Evolutionary conservation across 208 protist species (phyloP).

Genomic region (Jaenimonas drosophilae): DNA sequence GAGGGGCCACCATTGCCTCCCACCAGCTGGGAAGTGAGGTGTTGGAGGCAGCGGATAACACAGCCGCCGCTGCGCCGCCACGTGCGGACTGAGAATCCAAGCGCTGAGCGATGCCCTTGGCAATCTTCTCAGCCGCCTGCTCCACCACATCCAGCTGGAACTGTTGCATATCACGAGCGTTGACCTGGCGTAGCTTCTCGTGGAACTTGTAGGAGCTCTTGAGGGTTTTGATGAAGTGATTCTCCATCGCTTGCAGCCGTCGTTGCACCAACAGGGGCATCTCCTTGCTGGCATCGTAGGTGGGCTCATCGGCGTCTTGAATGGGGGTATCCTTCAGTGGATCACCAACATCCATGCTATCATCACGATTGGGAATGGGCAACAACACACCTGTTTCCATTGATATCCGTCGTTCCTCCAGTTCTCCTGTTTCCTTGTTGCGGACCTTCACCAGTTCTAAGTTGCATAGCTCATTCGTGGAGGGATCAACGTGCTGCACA

Average conservation of each 20-base stretch:
- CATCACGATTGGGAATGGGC: conserved; percentile 52
- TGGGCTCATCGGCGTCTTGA: conserved; percentile 69
- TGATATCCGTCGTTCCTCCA: conserved; percentile 71
- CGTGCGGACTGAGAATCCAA: neutral
- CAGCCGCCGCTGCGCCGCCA: neutral
- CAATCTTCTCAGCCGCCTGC: conserved; percentile 37
- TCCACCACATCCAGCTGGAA: conserved; percentile 59
- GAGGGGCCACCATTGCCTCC: conserved; percentile 25
- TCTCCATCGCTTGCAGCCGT: conserved; percentile 70
- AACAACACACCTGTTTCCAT: conserved; percentile 66
- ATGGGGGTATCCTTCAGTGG: conserved; percentile 79
- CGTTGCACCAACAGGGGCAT: conserved; percentile 58
- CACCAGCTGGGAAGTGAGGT: conserved; percentile 21
- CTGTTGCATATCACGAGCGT: conserved; percentile 47
- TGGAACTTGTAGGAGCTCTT: conserved; percentile 53
- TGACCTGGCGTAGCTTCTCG: conserved; percentile 25
- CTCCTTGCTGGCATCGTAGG: conserved; percentile 59
- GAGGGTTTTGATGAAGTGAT: conserved; percentile 67
- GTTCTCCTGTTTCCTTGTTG: conserved; percentile 55
- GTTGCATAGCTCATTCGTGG: conserved; percentile 59
- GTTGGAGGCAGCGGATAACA: neutral
- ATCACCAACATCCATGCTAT: conserved; percentile 50
- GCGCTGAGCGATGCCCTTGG: conserved; percentile 10
- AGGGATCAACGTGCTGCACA: conserved; percentile 74
- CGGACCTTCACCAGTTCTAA: conserved; percentile 74